Evolutionary conservation across 1,139 yeast genomes (phyloP).

Genomic region (Geotrichum macrosporum): DNA sequence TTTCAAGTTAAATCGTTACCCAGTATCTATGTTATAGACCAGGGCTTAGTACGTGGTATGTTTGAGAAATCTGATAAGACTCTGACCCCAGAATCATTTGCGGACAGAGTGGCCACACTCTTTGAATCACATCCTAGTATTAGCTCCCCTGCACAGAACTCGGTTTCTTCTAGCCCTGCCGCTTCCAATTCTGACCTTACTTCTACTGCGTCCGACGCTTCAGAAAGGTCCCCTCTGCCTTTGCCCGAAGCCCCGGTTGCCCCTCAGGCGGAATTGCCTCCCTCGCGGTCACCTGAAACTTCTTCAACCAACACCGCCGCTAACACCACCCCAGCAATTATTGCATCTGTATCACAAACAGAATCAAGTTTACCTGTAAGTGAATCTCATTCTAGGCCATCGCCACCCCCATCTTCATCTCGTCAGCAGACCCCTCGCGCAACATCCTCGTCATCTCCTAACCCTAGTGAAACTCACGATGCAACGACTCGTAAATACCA

Average conservation of each 20-base stretch:
- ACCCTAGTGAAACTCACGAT: conserved; percentile 5
- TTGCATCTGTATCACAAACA: background rate
- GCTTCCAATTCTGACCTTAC: background rate
- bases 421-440: background rate
- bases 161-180: background rate
- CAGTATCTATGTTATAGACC: conserved; percentile 46
- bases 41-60: conserved; percentile 6
- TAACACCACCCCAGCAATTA: background rate
- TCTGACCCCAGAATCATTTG: conserved; percentile 2
- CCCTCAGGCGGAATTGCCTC: background rate
- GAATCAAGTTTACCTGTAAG: background rate
- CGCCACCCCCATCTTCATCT: background rate
- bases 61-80: conserved; percentile 6
- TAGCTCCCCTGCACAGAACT: background rate
- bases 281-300: background rate
- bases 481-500: conserved; percentile 36
- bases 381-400: background rate
- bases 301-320: background rate
- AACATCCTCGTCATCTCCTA: background rate
- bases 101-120: conserved; percentile 3
- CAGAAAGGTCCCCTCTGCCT: background rate
- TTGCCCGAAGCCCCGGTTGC: background rate
- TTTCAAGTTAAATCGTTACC: conserved; percentile 49
- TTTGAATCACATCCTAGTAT: background rate
- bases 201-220: background rate